Evolutionary conservation across 1,284 basidiomycete species (phyloP), one percentile per base, ranked within the genome.

Genomic region (Stereum hirsutum): DNA sequence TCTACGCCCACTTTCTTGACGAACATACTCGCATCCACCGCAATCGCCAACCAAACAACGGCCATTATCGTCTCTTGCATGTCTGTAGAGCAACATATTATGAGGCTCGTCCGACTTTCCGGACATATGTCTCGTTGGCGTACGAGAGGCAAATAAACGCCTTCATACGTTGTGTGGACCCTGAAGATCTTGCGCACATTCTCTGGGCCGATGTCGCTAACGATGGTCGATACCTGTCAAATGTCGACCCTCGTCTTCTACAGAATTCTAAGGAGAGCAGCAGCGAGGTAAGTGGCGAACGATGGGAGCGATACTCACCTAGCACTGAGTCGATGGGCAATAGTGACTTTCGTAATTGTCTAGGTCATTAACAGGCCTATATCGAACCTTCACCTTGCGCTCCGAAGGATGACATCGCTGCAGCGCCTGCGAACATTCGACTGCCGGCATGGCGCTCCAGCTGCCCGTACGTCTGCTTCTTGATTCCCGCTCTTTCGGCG

Each of bases 371-470:
- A 52, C 20, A 35, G 14, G 52, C 62, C 45, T 42, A 44, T 62
- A 25, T 69, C 68, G 28, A 55, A 55, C 42, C 50, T 68, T 19
- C 54, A 64, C 46, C 46, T 56, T 30, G 62, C 55, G 6, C 56
- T 70, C 17, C 46, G 50, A 31, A 58, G 52, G 45, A 51, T 68
- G 50, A 41, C 57, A 23, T 53, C 48, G 40, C 49, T 71, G 31
- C 49, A 52, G 27, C 54, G 44, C 26, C 44, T 70, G 14, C 60
- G 66, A 31, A 65, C 68, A 24, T 71, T 70, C 50, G 55, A 65
- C 38, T 58, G 55, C 44, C 48, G 52, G 35, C 57, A 55, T 39
- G 56, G 58, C 14, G 42, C 57, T 20, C 56, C 54, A 12, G 33
- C 26, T 8, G 20, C 34, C 5, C 42, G 45, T 42, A 34, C 24